These are phyloP conservation scores for Nectriaceae sp. DNA, from an alignment of 2,329 filamentous ascomycete genomes.

Conservation along the genomic window DNA sequence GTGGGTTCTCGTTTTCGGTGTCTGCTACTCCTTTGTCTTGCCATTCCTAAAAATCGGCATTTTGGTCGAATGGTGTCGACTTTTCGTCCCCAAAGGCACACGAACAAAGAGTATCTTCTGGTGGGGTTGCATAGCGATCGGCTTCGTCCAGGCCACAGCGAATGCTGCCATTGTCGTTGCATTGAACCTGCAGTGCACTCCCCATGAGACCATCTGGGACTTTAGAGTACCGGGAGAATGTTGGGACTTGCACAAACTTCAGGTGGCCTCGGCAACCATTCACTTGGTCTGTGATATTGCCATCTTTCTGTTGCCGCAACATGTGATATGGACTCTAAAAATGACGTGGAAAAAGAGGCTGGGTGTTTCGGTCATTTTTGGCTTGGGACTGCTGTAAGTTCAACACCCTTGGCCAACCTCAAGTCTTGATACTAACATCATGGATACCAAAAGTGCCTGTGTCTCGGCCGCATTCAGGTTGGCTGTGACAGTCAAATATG, in stretches of 20 bases:
- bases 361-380: slow-evolving; percentile 34
- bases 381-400: slow-evolving; percentile 32
- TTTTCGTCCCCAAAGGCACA: slow-evolving; percentile 33
- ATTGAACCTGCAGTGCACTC: slow-evolving; percentile 37
- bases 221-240: slow-evolving; percentile 34
- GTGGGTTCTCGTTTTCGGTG: slow-evolving; percentile 36
- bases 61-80: slow-evolving; percentile 43
- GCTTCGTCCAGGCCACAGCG: slow-evolving; percentile 32
- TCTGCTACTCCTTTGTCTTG: slow-evolving; percentile 38
- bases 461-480: slow-evolving; percentile 42
- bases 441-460: slow-evolving; percentile 36
- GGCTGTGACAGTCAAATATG: slow-evolving; percentile 32
- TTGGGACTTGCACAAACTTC: slow-evolving; percentile 28
- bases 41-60: slow-evolving; percentile 43
- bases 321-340: slow-evolving; percentile 32
- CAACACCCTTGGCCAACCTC: background rate
- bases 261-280: slow-evolving; percentile 32
- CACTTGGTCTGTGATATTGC: slow-evolving; percentile 31
- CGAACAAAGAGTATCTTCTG: slow-evolving; percentile 32
- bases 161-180: slow-evolving; percentile 30
- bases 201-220: slow-evolving; percentile 36
- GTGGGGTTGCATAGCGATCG: slow-evolving; percentile 35
- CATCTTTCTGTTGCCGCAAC: slow-evolving; percentile 34
- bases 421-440: background rate
- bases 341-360: slow-evolving; percentile 33